Conservation (phyloP, 2,329 filamentous ascomycete genomes). For the Nigrospora osmanthi region DNA sequence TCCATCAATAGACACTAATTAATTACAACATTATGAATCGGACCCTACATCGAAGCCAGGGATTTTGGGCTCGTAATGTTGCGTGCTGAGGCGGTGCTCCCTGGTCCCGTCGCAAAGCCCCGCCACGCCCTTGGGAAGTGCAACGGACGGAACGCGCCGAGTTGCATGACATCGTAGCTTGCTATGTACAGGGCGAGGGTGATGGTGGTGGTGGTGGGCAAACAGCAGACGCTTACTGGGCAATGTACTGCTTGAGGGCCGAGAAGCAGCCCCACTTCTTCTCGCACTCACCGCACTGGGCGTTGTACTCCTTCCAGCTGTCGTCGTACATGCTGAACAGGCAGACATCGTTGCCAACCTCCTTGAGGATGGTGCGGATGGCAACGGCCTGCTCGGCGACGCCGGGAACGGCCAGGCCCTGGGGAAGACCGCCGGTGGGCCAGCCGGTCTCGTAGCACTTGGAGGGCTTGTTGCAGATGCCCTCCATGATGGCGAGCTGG, state of each 20-base stretch:
- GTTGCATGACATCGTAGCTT: neutral
- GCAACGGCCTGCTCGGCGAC: conserved; percentile 59
- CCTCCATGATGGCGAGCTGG: conserved; percentile 65
- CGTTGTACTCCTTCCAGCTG: conserved; percentile 68
- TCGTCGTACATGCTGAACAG: conserved; percentile 81
- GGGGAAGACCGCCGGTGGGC: conserved; percentile 63
- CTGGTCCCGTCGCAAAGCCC: neutral
- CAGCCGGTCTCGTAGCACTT: conserved; percentile 89
- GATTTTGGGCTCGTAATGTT: conserved; percentile 14
- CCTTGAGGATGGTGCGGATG: conserved; percentile 60
- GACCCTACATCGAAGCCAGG: conserved; percentile 23
- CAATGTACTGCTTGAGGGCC: conserved; percentile 29
- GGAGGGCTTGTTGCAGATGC: conserved; percentile 65
- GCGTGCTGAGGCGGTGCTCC: neutral
- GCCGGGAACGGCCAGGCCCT: conserved; percentile 67
- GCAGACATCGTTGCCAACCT: conserved; percentile 60
- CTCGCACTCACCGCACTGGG: conserved; percentile 58
- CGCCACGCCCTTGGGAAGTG: neutral
- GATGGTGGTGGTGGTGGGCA: neutral
- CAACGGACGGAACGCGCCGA: neutral
- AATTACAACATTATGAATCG: conserved; percentile 37
- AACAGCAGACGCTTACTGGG: conserved; percentile 1
- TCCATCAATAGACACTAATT: conserved; percentile 29
- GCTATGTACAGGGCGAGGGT: neutral
- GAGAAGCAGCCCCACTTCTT: conserved; percentile 65